Percentiles rank a stretch among this genome's conserved stretches.
These are phyloP conservation scores for Fistulinella prunicolor DNA, from an alignment of 768 basidiomycete species.

Conservation along the genomic window DNA sequence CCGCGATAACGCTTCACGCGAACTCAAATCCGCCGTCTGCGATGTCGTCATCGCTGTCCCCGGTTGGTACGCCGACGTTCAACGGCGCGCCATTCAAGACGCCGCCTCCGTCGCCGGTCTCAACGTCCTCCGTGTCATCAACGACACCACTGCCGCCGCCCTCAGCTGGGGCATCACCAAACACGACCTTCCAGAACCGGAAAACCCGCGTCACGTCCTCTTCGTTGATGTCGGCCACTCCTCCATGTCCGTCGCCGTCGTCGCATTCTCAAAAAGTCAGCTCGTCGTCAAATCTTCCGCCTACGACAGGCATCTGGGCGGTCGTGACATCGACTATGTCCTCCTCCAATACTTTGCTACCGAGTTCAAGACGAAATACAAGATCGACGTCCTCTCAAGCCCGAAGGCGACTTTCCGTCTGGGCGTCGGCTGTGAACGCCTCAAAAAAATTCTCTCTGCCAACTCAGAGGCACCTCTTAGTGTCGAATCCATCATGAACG, in stretches of 20 bases:
- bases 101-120: constrained; percentile 88
- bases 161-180: constrained; percentile 99
- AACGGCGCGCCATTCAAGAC: constrained; percentile 86
- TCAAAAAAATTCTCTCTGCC: constrained; percentile 96
- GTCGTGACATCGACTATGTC: constrained; percentile 93
- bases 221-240: constrained; percentile 98
- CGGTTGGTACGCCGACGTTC: constrained; percentile 94
- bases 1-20: constrained; percentile 78
- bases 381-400: constrained; percentile 88
- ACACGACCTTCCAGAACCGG: constrained; percentile 86
- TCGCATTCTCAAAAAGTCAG: constrained; percentile 93
- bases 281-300: constrained; percentile 84
- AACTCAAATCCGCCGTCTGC: constrained; percentile 82
- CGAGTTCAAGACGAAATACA: constrained; percentile 97
- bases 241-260: constrained; percentile 79
- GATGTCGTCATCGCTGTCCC: constrained; percentile 97
- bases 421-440: constrained; percentile 80
- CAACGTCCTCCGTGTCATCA: constrained; percentile 91
- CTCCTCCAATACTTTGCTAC: constrained; percentile 85
- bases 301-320: constrained; percentile 91
- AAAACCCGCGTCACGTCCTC: constrained; percentile 80
- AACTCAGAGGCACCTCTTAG: constrained; percentile 86
- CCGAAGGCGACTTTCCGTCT: constrained; percentile 95
- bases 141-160: constrained; percentile 93
- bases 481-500: constrained; percentile 96